Evolutionary conservation across 2,329 filamentous ascomycete genomes (phyloP).

Genomic region (Colletotrichum sidae): DNA sequence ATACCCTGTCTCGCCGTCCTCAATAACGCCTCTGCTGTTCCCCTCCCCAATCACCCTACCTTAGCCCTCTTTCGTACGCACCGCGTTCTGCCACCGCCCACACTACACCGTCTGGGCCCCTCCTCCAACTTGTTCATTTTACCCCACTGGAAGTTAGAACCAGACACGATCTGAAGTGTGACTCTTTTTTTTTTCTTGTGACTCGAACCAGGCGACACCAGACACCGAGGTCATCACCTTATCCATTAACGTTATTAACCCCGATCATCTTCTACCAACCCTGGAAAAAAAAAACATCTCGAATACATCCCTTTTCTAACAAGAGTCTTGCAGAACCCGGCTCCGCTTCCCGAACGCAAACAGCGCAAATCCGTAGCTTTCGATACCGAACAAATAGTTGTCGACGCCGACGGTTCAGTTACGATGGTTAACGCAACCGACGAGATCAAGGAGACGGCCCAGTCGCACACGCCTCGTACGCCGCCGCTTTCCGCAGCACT

Average conservation of each 20-base stretch:
- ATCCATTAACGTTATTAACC: slow-evolving; percentile 22
- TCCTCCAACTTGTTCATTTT: slow-evolving; percentile 30
- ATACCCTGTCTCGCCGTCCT: no score
- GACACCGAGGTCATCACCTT: slow-evolving; percentile 11
- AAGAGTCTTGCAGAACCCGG: slow-evolving; percentile 30
- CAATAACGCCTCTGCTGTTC: slow-evolving; percentile 8
- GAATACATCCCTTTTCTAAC: slow-evolving; percentile 16
- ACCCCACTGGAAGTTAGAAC: slow-evolving; percentile 34
- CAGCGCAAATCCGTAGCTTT: slow-evolving; percentile 95
- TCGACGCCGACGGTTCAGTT: slow-evolving; percentile 90
- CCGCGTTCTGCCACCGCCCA: slow-evolving; percentile 29
- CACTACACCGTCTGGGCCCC: slow-evolving; percentile 27
- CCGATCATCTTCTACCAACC: neutral
- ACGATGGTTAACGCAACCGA: slow-evolving; percentile 79
- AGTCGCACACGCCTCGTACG: slow-evolving; percentile 81
- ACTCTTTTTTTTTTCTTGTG: slow-evolving; percentile 27
- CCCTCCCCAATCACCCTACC: slow-evolving; percentile 31
- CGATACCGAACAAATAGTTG: slow-evolving; percentile 86
- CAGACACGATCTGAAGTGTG: slow-evolving; percentile 31
- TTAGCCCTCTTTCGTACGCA: slow-evolving; percentile 35
- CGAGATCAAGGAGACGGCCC: slow-evolving; percentile 83
- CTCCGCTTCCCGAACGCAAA: slow-evolving; percentile 66
- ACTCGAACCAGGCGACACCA: slow-evolving; percentile 24
- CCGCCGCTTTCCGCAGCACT: slow-evolving; percentile 67
- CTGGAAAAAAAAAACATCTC: slow-evolving; percentile 1